Percentiles rank a stretch among this genome's conserved stretches.
Evolutionary conservation across 768 basidiomycete genomes (phyloP).

Genomic region (Leccinellum albellum): DNA sequence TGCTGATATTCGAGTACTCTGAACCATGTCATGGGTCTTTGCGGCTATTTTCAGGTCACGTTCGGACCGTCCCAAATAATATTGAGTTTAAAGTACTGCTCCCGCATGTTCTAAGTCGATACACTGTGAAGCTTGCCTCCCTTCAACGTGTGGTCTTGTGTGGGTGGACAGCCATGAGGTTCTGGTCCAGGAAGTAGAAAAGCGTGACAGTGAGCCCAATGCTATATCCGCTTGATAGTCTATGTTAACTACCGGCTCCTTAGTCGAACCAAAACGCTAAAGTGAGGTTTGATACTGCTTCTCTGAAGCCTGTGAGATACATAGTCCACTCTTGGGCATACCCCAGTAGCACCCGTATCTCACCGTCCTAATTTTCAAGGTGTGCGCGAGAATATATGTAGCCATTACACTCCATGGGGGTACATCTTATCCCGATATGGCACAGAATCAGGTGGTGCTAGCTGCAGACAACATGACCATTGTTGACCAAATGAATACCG

Average conservation of each 20-base stretch:
- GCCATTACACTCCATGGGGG: no score
- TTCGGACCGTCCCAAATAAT: neutral
- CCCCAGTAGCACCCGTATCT: neutral
- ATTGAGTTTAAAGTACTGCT: neutral
- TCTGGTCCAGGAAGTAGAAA: neutral
- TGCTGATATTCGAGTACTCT: neutral
- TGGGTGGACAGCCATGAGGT: neutral
- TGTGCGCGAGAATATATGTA: neutral
- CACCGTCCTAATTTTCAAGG: neutral
- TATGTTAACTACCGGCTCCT: neutral
- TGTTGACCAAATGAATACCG: neutral
- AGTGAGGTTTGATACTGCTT: neutral
- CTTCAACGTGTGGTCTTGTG: neutral
- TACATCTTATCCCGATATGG: no score
- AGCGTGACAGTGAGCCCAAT: neutral
- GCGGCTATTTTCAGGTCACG: neutral
- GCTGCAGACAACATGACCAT: neutral
- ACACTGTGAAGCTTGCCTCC: neutral
- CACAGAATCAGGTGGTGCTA: no score
- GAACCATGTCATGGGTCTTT: neutral
- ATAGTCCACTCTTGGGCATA: neutral
- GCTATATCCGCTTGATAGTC: neutral
- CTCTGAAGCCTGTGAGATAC: neutral
- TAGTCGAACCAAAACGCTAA: neutral
- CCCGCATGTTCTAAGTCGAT: neutral